Conservation (phyloP, 495 filamentous ascomycete genomes). For the Neurospora pannonica region DNA sequence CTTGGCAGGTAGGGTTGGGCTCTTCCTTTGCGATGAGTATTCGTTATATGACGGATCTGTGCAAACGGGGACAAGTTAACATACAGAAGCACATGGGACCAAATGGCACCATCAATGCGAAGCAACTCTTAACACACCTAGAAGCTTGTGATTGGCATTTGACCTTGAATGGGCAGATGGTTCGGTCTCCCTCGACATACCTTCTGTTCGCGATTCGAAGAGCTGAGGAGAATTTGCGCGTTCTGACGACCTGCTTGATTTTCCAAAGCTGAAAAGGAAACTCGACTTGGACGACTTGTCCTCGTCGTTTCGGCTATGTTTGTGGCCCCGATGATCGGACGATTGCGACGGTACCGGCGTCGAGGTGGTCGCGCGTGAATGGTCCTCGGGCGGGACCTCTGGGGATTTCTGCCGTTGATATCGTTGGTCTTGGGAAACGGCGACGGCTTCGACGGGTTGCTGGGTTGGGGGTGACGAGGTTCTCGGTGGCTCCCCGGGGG, state of each 20-base stretch:
- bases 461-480: constrained; percentile 2
- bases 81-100: constrained; percentile 6
- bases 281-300: constrained; percentile 27
- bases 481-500: constrained; percentile 19
- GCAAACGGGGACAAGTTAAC: constrained; percentile 8
- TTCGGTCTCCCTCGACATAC: constrained; percentile 35
- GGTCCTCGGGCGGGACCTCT: constrained; percentile 8
- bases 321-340: constrained; percentile 14
- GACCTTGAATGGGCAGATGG: constrained; percentile 21
- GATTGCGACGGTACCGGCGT: constrained; percentile 12
- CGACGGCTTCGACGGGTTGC: neutral
- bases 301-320: constrained; percentile 21
- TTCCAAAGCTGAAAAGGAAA: constrained; percentile 39
- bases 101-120: neutral
- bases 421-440: constrained; percentile 3
- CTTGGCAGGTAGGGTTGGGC: constrained; percentile 26
- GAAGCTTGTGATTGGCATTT: constrained; percentile 21
- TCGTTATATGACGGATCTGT: constrained; percentile 35
- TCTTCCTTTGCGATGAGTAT: constrained; percentile 23
- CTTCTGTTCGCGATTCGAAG: constrained; percentile 28
- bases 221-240: constrained; percentile 27
- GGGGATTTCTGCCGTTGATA: constrained; percentile 5
- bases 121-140: constrained; percentile 28
- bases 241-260: constrained; percentile 29
- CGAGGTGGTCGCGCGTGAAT: neutral